phyloP scores from a whole-genome alignment of 352 stramenopile species.

The Pythium oligandrum region DNA sequence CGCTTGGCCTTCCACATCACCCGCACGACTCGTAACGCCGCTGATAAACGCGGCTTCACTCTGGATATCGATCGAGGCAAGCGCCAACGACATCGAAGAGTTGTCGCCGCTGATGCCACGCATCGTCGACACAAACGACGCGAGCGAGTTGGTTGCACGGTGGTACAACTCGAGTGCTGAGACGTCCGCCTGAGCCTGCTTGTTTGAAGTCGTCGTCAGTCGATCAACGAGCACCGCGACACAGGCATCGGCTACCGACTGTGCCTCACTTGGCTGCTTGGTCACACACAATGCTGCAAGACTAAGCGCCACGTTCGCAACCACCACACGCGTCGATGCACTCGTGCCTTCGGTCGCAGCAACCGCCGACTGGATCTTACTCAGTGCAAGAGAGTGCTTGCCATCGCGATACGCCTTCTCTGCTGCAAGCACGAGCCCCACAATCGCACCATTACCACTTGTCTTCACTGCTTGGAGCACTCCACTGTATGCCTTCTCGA shows the following conservation, averaged over 20 bases:
- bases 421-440: too few species aligned
- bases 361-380: neutral
- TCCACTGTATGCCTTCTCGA: too few species aligned
- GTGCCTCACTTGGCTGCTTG: neutral
- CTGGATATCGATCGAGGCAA: too few species aligned
- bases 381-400: too few species aligned
- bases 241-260: neutral
- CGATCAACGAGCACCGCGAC: conserved; percentile 8
- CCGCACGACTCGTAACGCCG: too few species aligned
- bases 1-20: too few species aligned
- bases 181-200: neutral
- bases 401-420: too few species aligned
- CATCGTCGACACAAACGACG: conserved; percentile 3
- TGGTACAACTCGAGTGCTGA: conserved; percentile 10
- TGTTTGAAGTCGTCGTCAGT: neutral
- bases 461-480: too few species aligned
- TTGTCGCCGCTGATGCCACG: too few species aligned
- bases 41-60: too few species aligned
- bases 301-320: conserved; percentile 4
- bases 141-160: conserved; percentile 5
- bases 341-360: neutral
- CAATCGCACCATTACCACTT: too few species aligned
- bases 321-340: neutral
- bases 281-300: conserved; percentile 5
- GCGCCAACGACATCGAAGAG: too few species aligned